A percentile compares a stretch with the other conserved stretches of the same genome.
Evolutionary conservation across 305 asterid genomes (phyloP).

Genomic region (Fraxinus floribunda): DNA sequence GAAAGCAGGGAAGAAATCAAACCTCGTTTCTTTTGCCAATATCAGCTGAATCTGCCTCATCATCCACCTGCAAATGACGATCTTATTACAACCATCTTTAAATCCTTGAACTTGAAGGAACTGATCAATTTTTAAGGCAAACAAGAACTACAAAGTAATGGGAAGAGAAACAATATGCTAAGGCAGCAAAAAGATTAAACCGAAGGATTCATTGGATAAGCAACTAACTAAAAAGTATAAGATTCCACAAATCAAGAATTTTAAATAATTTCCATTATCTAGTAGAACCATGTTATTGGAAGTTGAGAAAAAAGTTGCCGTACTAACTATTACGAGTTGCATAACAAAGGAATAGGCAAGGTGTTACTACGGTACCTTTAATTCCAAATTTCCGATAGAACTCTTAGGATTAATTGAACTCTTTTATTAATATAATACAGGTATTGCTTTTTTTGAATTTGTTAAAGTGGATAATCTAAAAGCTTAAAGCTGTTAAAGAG

Average conservation of each 20-base stretch:
- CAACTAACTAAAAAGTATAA: not conserved
- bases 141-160: not conserved
- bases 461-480: not conserved
- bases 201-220: not conserved
- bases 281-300: not conserved
- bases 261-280: not conserved
- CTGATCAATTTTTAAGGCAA: not conserved
- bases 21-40: slow-evolving; percentile 50
- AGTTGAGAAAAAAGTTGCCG: not conserved
- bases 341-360: not conserved
- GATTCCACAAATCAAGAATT: not conserved
- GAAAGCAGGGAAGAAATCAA: not conserved
- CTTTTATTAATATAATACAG: not conserved
- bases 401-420: not conserved
- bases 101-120: slow-evolving; percentile 5
- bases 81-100: not conserved
- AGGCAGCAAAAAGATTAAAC: not conserved
- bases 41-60: slow-evolving; percentile 71
- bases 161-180: not conserved
- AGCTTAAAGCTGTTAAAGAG: not conserved
- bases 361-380: not conserved
- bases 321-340: not conserved
- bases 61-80: slow-evolving; percentile 43
- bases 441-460: not conserved
- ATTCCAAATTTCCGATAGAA: not conserved